Base-by-base conservation (phyloP, 2,329 filamentous ascomycete species). In the Aureobasidium namibiae region DNA sequence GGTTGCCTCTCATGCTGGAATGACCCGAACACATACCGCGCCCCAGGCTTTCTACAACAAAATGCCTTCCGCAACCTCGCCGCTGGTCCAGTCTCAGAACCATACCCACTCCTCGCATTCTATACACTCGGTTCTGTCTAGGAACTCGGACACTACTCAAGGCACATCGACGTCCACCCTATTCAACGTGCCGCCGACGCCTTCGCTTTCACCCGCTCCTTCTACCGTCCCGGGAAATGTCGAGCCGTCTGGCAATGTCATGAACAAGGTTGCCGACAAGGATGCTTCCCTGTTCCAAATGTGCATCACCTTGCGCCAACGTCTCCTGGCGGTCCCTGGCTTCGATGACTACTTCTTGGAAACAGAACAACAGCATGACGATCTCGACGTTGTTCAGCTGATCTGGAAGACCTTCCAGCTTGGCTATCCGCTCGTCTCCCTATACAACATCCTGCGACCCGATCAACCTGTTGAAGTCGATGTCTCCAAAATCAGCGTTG, bases 181-280 rank as follows among this genome's bases (percentile, higher is more conserved):
- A 39, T 78, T 78, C 64, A 64, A 67, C 48, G 68, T 71, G 48
- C 66, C 69, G 48, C 63, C 67, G 13, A 57, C 54, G 21, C 54
- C 54, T 4, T 48, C 54, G 16, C 41, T 57, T 6, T 46, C 54
- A 16, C 65, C 65, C 44, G 44, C 62, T 58, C 52, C 73, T 74
- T 52, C 57, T 18, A 31, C 33, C 73, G 76, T 79, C 48, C 82
- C 79, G 61, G 84, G 84, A 46, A 83, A 83, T 61, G 82, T 92
- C 62, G 77, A 90, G 67, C 88, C 91, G 62, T 90, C 88, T 61
- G 83, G 89, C 72, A 96, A 96, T 74, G 95, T 99, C 72, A 96
- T 99, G 80, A 99, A 99, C 76, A 89, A 92, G 74, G 89, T 90
- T 72, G 94, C 92, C 71, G 92, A 96, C 72, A 92, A 94, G 65